Evolutionary conservation across 257 asterid genomes (phyloP), one percentile per base, ranked within the genome.

Genomic region (Oldenlandia corymbosa): DNA sequence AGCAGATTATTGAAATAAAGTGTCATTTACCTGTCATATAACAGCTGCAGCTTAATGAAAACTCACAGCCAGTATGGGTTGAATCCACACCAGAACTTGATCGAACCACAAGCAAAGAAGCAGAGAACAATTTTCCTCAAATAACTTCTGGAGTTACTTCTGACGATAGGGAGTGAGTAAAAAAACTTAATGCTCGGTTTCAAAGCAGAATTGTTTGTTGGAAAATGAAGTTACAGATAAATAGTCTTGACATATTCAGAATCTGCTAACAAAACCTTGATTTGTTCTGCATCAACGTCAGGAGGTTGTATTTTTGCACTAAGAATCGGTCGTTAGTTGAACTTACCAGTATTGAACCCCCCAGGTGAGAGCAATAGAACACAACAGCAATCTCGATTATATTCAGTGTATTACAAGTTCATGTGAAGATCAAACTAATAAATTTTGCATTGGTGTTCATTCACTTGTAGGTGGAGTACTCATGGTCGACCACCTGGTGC

Each of bases 401-500:
- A 7, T 16, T 6, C 10, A 16, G 26, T 4, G 9, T 23, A 14
- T 10, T 13, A n/a, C 2, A 10, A 11, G 7, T 28, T 50, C 36
- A 5, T 32, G 36, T 41, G 21, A 5, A 34, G 39, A 34, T 7
- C 31, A 2, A 58, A 46, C 50, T 56, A 21, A 28, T 7, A 26
- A 43, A 43, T 26, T 4, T 0, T n/a, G 1, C 18, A 12, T 28
- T 41, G 4, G 27, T 28, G 31, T 20, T 16, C 47, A 1, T n/a
- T 0, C 4, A 23, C 18, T 23, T 4, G 61, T 50, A 90, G 98
- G 73, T 88, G 95, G 96, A 75, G 48, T n/a, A 80, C 83, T 72
- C 96, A 88, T 7, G 95, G 98, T 12, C 75, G 81, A 24, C 98
- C 98, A 5, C 87, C 88, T 5, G 87, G 96, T 39, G 96, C 95